phyloP scores from a whole-genome alignment of 371 early-diverging fungal genomes.

The Cokeromyces recurvatus region DNA sequence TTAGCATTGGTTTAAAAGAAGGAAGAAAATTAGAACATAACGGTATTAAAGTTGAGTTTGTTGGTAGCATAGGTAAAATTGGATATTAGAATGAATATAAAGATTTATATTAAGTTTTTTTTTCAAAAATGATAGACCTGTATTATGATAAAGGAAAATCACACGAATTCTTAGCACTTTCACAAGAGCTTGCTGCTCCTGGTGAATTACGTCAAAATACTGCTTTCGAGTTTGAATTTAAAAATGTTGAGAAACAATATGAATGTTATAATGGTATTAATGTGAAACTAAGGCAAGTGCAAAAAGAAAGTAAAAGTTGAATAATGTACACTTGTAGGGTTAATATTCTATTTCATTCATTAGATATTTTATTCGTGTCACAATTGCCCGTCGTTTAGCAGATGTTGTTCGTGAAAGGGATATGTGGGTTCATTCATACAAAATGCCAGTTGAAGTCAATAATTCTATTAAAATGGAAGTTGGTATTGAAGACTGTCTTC shows the following conservation, averaged over 20 bases:
- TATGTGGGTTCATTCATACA: conserved; percentile 89
- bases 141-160: conserved; percentile 94
- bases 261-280: conserved; percentile 91
- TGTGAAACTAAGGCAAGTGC: conserved; percentile 73
- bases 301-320: no score
- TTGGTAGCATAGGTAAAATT: conserved; percentile 85
- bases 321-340: not conserved
- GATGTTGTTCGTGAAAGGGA: conserved; percentile 74
- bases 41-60: conserved; percentile 95
- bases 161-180: conserved; percentile 87
- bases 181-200: conserved; percentile 86
- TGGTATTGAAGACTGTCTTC: conserved; percentile 93
- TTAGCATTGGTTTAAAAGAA: conserved; percentile 82
- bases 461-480: conserved; percentile 95
- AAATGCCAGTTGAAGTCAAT: conserved; percentile 81
- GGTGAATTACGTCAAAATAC: conserved; percentile 76
- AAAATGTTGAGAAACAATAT: conserved; percentile 89
- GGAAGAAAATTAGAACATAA: conserved; percentile 94
- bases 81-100: not conserved
- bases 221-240: conserved; percentile 85
- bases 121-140: conserved; percentile 74
- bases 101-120: no score
- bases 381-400: conserved; percentile 72
- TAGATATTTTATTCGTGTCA: conserved; percentile 85
- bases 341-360: not conserved